A percentile compares a stretch with the other conserved stretches of the same genome.
These are phyloP conservation scores for Coccinonectria pachysandricola DNA, from an alignment of 2,329 filamentous ascomycete genomes.

Conservation along the genomic window DNA sequence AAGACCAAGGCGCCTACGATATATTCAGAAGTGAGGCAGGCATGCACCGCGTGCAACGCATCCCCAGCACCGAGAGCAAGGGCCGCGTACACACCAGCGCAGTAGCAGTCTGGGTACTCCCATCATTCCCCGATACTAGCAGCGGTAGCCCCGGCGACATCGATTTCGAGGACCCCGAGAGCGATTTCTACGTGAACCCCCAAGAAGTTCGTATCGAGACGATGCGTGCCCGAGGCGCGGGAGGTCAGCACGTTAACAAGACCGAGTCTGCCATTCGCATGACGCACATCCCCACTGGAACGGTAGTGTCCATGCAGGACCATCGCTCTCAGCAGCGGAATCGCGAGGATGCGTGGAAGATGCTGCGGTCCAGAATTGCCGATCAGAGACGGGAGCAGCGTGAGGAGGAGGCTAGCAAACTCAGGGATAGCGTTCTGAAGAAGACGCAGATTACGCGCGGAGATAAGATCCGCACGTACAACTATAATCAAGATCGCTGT, in stretches of 20 bases:
- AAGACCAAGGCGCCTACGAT: constrained; percentile 68
- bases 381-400: constrained; percentile 69
- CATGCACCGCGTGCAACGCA: constrained; percentile 88
- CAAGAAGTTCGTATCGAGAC: constrained; percentile 76
- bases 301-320: constrained; percentile 85
- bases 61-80: constrained; percentile 83
- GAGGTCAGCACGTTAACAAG: constrained; percentile 97
- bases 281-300: constrained; percentile 81
- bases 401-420: constrained; percentile 64
- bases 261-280: constrained; percentile 92
- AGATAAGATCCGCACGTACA: constrained; percentile 92
- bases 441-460: constrained; percentile 76
- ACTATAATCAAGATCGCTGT: constrained; percentile 64
- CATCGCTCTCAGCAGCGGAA: constrained; percentile 84
- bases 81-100: constrained; percentile 91
- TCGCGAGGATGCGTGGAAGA: constrained; percentile 73
- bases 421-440: constrained; percentile 71
- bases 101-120: constrained; percentile 84
- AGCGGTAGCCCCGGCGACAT: constrained; percentile 35
- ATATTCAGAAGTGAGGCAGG: constrained; percentile 78
- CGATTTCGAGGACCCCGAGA: constrained; percentile 72
- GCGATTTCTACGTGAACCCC: constrained; percentile 82
- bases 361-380: constrained; percentile 74
- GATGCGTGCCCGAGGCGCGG: constrained; percentile 85
- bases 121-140: constrained; percentile 59